Evolutionary conservation across 2,329 filamentous ascomycete genomes (phyloP), one percentile per base, ranked within the genome.

Genomic region (Sporothrix variecibatus): DNA sequence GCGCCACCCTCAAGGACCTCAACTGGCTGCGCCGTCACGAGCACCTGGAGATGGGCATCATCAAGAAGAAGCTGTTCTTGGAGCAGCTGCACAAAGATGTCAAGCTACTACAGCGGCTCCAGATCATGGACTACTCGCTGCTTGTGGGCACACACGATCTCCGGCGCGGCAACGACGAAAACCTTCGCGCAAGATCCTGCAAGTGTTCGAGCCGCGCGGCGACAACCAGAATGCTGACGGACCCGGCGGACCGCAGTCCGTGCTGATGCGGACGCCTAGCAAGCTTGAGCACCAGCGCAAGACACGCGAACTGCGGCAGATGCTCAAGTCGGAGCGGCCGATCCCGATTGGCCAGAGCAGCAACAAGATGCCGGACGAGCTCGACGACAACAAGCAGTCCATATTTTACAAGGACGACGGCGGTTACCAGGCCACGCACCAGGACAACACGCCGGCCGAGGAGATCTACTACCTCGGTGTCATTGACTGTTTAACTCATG

Each of bases 81-180:
- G 91, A 94, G 79, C 96, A 99, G 83, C 90, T 99, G 80, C 89
- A 94, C 78, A 89, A 89, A 75, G 96, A 99, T 81, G 96, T 99
- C 9, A 89, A 90, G 71, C 86, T 99, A 43, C 85, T 99, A 75
- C 94, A 98, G 83, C 90, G 88, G 78, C 86, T 98, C 60, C 92
- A 97, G 79, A 98, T 99, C 79, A 99, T 99, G 96, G 96, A 99
- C 82, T 99, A 99, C 83, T 98, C 95, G 11, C 89, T 99, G 76
- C 87, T 99, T 51, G 91, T 99, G 72, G 96, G 96, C 69, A 96
- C 98, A 70, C 96, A 99, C 81, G 96, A 99, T 81, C 82, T 97
- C 26, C 90, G 90, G 72, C 92, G 93, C 78, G 96, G 96, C 40
- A 99, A 99, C 80, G 94, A 98, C 78, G 96, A 99, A 81, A 97